A percentile compares a stretch with the other conserved stretches of the same genome.
Conservation (phyloP, 2,329 filamentous ascomycete genomes). For the Alternaria postmessia region DNA sequence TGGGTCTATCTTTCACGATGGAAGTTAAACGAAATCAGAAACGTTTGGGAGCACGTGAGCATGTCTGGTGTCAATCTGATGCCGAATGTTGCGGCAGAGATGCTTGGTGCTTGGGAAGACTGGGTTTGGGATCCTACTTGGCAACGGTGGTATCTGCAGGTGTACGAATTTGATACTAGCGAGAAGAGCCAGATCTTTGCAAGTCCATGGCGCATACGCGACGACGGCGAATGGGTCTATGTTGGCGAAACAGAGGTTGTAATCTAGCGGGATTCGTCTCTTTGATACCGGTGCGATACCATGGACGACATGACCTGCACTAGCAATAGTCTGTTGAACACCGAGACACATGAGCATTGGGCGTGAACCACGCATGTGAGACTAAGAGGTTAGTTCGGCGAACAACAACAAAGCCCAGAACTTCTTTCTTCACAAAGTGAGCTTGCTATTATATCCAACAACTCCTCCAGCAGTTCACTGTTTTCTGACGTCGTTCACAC, state of each 20-base stretch:
- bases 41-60: constrained; percentile 22
- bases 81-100: constrained; percentile 16
- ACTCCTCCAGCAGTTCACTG: neutral
- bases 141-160: constrained; percentile 26
- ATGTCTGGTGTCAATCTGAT: constrained; percentile 5
- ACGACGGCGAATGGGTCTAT: constrained; percentile 24
- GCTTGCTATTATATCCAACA: neutral
- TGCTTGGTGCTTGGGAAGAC: constrained; percentile 30
- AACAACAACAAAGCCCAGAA: neutral
- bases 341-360: neutral
- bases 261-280: neutral
- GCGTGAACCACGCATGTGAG: constrained; percentile 1
- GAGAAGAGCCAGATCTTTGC: constrained; percentile 17
- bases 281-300: neutral
- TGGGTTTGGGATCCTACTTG: constrained; percentile 27
- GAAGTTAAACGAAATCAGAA: constrained; percentile 14
- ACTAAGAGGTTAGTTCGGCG: neutral
- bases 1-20: constrained; percentile 24
- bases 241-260: constrained; percentile 7
- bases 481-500: neutral
- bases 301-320: neutral
- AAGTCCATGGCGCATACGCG: constrained; percentile 21
- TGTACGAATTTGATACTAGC: constrained; percentile 1
- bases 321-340: neutral
- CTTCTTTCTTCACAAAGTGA: neutral